A percentile compares a stretch with the other conserved stretches of the same genome.
Evolutionary conservation across 2,329 filamentous ascomycete genomes (phyloP).

Genomic region (Pseudogymnoascus sp.): DNA sequence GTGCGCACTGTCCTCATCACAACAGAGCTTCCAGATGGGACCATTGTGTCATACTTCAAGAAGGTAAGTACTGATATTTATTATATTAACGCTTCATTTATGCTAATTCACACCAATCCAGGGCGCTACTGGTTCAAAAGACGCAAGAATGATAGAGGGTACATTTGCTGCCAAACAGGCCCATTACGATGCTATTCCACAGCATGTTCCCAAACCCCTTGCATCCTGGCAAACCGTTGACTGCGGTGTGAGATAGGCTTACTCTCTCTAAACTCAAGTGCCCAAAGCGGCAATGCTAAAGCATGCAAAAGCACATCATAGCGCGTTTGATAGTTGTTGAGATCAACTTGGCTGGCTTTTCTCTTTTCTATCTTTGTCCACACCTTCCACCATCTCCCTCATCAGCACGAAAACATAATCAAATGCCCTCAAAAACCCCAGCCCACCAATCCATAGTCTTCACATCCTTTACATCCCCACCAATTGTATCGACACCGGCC

Average conservation of each 20-base stretch:
- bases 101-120: neutral
- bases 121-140: neutral
- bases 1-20: neutral
- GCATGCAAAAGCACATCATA: no score
- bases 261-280: no score
- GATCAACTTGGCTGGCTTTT: no score
- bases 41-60: neutral
- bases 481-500: slow-evolving; percentile 12
- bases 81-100: neutral
- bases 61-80: neutral
- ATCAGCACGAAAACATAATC: neutral
- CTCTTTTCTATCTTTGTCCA: neutral
- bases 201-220: slow-evolving; percentile 25
- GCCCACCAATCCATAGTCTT: slow-evolving; percentile 38
- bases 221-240: no score
- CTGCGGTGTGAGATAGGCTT: no score
- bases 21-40: neutral
- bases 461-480: slow-evolving; percentile 25
- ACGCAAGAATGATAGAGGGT: neutral
- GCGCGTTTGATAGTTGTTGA: no score
- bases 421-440: slow-evolving; percentile 14
- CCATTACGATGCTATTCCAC: neutral
- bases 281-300: no score
- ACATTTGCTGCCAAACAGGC: neutral
- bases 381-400: neutral